Evolutionary conservation across 257 asterid species (phyloP).

Genomic region (Parsonsia alboflavescens): DNA sequence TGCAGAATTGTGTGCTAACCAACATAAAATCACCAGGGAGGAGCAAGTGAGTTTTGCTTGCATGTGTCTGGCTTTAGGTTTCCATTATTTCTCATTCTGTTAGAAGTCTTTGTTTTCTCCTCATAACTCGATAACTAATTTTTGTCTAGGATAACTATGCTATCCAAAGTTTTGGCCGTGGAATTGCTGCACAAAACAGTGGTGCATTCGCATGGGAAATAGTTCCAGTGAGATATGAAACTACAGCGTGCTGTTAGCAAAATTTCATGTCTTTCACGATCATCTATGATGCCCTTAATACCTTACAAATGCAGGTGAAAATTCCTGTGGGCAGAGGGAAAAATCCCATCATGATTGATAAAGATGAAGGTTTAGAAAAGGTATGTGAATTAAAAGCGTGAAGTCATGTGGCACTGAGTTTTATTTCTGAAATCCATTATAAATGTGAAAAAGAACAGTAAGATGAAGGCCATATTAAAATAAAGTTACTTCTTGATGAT

Average conservation of each 20-base stretch:
- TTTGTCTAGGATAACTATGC: slow-evolving; percentile 73
- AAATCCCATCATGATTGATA: slow-evolving; percentile 47
- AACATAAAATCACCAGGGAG: slow-evolving; percentile 59
- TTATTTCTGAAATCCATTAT: not conserved
- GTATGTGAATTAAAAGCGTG: slow-evolving; percentile 24
- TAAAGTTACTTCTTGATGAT: not conserved
- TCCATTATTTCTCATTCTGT: slow-evolving; percentile 7
- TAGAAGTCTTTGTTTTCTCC: slow-evolving; percentile 3
- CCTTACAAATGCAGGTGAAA: slow-evolving; percentile 54
- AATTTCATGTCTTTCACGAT: not conserved
- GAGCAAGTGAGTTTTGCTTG: slow-evolving; percentile 53
- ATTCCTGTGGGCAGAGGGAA: slow-evolving; percentile 71
- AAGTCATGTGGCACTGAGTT: not conserved
- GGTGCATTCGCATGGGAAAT: slow-evolving; percentile 95
- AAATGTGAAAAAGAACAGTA: not conserved
- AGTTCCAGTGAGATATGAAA: slow-evolving; percentile 53
- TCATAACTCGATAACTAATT: not conserved
- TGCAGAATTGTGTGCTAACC: slow-evolving; percentile 86
- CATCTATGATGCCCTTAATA: not conserved
- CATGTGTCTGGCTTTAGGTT: not conserved
- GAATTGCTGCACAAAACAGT: slow-evolving; percentile 62
- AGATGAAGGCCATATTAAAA: not conserved
- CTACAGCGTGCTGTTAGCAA: not conserved
- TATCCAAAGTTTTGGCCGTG: slow-evolving; percentile 86
- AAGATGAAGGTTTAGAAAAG: slow-evolving; percentile 78